Evolutionary conservation across 2,329 filamentous ascomycete genomes (phyloP).

Genomic region (Colletotrichum lupini): DNA sequence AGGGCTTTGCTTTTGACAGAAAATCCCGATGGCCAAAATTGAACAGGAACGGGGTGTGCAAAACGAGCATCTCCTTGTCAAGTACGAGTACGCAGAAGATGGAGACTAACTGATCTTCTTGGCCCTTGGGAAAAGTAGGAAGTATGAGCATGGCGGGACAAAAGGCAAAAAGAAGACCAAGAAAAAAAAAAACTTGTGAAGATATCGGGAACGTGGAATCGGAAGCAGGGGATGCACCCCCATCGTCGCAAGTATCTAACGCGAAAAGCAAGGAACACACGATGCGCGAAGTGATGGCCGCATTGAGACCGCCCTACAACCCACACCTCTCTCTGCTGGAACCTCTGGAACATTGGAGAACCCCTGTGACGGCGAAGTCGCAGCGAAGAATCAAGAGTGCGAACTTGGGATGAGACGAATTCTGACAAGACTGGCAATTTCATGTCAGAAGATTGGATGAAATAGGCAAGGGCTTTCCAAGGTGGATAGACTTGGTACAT

Average conservation of each 20-base stretch:
- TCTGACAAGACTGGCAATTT: neutral
- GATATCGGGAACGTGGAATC: neutral
- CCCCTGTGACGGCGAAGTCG: neutral
- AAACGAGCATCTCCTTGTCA: too few relatives aligned
- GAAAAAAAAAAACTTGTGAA: neutral
- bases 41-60: too few relatives aligned
- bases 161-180: neutral
- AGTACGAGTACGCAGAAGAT: too few relatives aligned
- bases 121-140: too few relatives aligned
- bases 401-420: neutral
- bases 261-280: too few relatives aligned
- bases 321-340: neutral
- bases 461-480: neutral
- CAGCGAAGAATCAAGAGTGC: neutral
- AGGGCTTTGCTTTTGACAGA: too few relatives aligned
- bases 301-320: neutral
- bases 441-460: neutral
- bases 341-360: neutral
- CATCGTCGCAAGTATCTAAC: neutral
- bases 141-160: too few relatives aligned
- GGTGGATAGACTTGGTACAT: too few relatives aligned
- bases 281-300: conserved; percentile 1
- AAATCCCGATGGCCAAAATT: too few relatives aligned
- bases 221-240: neutral
- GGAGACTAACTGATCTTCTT: too few relatives aligned